Percentiles rank a stretch among this genome's conserved stretches.
Conservation (phyloP, 768 basidiomycete species). For the Xanthoconium purpureum region DNA sequence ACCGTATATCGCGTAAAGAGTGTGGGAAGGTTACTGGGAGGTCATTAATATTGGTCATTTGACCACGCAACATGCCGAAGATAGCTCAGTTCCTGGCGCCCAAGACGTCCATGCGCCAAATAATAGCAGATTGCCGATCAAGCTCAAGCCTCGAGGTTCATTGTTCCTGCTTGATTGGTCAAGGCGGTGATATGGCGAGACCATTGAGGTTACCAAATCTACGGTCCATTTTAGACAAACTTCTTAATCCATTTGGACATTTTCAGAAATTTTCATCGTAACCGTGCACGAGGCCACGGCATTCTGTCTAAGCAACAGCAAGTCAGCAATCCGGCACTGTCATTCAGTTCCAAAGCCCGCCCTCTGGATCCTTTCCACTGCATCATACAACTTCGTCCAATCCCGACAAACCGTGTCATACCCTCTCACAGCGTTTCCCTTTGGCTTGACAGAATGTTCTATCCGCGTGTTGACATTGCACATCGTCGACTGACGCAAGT, state of each 20-base stretch:
- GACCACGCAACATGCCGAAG: neutral
- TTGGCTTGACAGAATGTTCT: slow-evolving; percentile 10
- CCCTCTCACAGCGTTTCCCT: slow-evolving; percentile 7
- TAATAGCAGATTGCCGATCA: neutral
- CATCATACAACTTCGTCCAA: slow-evolving; percentile 11
- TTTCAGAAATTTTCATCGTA: neutral
- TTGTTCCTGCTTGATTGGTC: neutral
- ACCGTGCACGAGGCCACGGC: neutral
- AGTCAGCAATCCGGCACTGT: neutral
- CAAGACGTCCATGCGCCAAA: neutral
- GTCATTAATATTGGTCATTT: neutral
- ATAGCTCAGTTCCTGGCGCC: neutral
- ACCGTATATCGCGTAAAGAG: neutral
- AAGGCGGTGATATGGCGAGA: neutral
- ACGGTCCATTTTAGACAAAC: neutral
- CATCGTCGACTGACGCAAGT: slow-evolving; percentile 10
- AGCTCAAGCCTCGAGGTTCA: neutral
- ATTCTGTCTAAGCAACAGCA: neutral
- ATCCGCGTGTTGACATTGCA: slow-evolving; percentile 13
- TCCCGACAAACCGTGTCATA: slow-evolving; percentile 12
- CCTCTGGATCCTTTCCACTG: slow-evolving; percentile 10
- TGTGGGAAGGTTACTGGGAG: neutral
- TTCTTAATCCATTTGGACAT: no score
- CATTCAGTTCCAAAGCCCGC: neutral
- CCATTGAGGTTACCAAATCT: neutral